Evolutionary conservation across 75 land plant genomes (phyloP).

Genomic region (Chamaecyparis obtusa): DNA sequence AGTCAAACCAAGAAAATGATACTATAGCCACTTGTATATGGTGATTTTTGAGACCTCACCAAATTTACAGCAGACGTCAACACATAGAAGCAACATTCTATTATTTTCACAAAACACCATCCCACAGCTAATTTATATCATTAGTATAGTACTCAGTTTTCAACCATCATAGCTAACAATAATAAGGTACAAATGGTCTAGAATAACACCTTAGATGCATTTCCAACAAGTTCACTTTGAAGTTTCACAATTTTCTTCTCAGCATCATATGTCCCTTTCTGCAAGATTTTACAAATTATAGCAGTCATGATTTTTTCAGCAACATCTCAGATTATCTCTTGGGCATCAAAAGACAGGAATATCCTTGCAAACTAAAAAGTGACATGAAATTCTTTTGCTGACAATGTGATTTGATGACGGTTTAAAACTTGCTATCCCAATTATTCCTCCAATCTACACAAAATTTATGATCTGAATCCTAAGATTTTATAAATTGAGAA

Average conservation of each 20-base stretch:
- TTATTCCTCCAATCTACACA: not conserved
- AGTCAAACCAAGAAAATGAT: not conserved
- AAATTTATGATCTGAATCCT: not conserved
- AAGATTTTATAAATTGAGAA: not conserved
- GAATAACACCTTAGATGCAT: conserved; percentile 76
- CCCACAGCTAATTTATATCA: not conserved
- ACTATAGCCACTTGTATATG: not conserved
- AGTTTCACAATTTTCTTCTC: conserved; percentile 56
- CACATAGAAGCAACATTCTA: not conserved
- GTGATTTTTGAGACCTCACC: not conserved
- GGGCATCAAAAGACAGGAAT: not conserved
- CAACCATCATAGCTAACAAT: not conserved
- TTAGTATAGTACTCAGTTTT: not conserved
- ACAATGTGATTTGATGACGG: not conserved
- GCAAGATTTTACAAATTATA: conserved; percentile 8
- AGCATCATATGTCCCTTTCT: conserved; percentile 77
- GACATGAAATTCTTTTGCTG: not conserved
- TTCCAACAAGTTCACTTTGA: conserved; percentile 69
- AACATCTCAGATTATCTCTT: not conserved
- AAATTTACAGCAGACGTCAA: not conserved
- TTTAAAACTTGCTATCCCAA: not conserved
- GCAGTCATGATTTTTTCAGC: not conserved
- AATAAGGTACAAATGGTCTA: not conserved
- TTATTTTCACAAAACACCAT: not conserved
- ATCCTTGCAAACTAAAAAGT: not conserved